Conservation (phyloP, 2,329 filamentous ascomycete genomes). For the Eurotiales sp. region DNA sequence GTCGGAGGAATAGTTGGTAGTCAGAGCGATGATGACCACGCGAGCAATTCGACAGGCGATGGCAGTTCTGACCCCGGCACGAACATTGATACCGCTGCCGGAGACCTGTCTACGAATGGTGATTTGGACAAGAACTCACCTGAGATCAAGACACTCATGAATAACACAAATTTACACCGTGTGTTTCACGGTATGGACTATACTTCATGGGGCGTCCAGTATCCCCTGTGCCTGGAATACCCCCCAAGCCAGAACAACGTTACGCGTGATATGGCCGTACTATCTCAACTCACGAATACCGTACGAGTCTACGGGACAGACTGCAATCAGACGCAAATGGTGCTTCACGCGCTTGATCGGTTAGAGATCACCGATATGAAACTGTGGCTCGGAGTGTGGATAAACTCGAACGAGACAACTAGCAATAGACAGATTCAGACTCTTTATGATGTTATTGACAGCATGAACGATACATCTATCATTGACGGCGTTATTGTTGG, state of each 20-base stretch:
- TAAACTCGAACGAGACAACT: slow-evolving; percentile 77
- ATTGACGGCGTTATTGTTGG: slow-evolving; percentile 62
- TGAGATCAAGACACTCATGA: slow-evolving; percentile 77
- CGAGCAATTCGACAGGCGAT: slow-evolving; percentile 17
- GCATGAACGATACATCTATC: slow-evolving; percentile 39
- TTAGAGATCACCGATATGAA: slow-evolving; percentile 73
- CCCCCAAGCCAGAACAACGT: slow-evolving; percentile 91
- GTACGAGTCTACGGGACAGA: slow-evolving; percentile 91
- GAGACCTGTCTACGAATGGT: slow-evolving; percentile 61
- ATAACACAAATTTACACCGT: slow-evolving; percentile 78
- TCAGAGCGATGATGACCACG: slow-evolving; percentile 38
- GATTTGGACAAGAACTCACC: slow-evolving; percentile 69
- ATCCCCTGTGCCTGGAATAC: slow-evolving; percentile 72
- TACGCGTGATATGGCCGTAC: slow-evolving; percentile 82
- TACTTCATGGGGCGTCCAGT: slow-evolving; percentile 86
- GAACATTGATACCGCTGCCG: slow-evolving; percentile 51
- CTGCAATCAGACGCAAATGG: slow-evolving; percentile 96
- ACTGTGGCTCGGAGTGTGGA: slow-evolving; percentile 93
- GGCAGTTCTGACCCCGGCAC: slow-evolving; percentile 27
- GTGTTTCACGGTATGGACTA: slow-evolving; percentile 96
- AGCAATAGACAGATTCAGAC: slow-evolving; percentile 76
- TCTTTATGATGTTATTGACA: slow-evolving; percentile 78
- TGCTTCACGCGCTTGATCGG: slow-evolving; percentile 73
- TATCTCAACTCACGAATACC: slow-evolving; percentile 84
- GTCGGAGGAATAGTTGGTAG: slow-evolving; percentile 68